Base-by-base conservation (phyloP, 1,284 basidiomycete species). In the Puccinia coronata region DNA sequence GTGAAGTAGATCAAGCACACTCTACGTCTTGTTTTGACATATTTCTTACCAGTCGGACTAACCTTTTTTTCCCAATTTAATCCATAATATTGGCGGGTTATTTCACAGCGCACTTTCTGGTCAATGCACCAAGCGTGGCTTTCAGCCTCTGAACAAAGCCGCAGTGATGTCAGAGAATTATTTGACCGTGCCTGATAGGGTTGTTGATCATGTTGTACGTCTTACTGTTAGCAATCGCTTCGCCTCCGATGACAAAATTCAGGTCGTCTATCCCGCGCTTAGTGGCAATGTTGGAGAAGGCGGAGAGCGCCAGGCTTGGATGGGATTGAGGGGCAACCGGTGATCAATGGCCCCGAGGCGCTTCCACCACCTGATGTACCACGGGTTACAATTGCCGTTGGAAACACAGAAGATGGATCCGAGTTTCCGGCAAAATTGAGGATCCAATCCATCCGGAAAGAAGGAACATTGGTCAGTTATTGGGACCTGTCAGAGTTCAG, bases 231-330 rank as follows among this genome's bases (percentile, higher is more conserved):
- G 96, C 98, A 39, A 98, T 89, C 0, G 97, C 97, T 87, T 99
- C 96, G 87, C 99, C 94, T 82, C 97, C 97, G 87, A 99, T 99
- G 89, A 92, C 97, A 89, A 99, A 99, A 88, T 99, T 96, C 83
- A 99, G 92, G 87, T 99, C 97, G 87, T 99, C 97, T 67, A 99
- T 94, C 16, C 97, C 97, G 82, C 97, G 92, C 88, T 98, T 99
- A 82, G 93, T 94, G 5, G 97, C 96, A 80, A 98, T 91, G 87
- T 96, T 91, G 3, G 93, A 92, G 83, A 53, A 83, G 82, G 83
- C 81, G 3, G 81, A 82, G 23, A 87, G 85, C 85, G 1, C 85
- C 84, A 16, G 96, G 95, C 87, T 96, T 98, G 75, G 90, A 88
- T 34, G 92, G 92, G 72, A 94, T 88, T 18, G 91, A 87, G 20